phyloP scores from a whole-genome alignment of 305 asterid genomes.

The Solanum chacoense region DNA sequence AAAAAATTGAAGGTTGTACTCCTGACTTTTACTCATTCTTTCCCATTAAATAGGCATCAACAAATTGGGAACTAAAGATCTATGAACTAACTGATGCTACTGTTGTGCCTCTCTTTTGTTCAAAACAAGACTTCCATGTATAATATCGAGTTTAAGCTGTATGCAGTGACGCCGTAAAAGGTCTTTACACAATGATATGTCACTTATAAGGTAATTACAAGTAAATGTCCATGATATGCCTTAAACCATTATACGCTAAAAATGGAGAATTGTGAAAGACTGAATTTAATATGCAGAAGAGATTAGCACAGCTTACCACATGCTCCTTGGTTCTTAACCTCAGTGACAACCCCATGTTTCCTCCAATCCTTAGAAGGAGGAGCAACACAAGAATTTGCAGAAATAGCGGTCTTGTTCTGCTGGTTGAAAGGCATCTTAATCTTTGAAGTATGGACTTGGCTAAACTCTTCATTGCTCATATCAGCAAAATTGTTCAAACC shows the following conservation, averaged over 20 bases:
- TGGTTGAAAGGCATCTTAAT: not conserved
- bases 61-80: not conserved
- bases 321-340: constrained; percentile 15
- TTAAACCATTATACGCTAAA: not conserved
- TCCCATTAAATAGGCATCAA: not conserved
- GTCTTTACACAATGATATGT: not conserved
- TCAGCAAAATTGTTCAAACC: constrained; percentile 26
- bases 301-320: constrained; percentile 15
- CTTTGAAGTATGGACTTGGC: not conserved
- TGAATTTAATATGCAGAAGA: not conserved
- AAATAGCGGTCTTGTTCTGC: not conserved
- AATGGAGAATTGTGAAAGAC: not conserved
- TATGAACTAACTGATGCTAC: not conserved
- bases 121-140: not conserved
- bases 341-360: constrained; percentile 20
- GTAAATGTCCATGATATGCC: not conserved
- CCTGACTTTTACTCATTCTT: not conserved
- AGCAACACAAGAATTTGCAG: constrained; percentile 8
- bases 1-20: not conserved
- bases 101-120: not conserved
- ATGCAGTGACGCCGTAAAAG: not conserved
- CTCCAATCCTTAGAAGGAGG: constrained; percentile 24
- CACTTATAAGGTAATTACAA: not conserved
- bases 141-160: not conserved
- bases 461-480: constrained; percentile 22